Percentiles rank a stretch among this genome's conserved stretches.
Conservation (phyloP, 192 early-diverging fungal species). For the Funneliformis geosporum region DNA sequence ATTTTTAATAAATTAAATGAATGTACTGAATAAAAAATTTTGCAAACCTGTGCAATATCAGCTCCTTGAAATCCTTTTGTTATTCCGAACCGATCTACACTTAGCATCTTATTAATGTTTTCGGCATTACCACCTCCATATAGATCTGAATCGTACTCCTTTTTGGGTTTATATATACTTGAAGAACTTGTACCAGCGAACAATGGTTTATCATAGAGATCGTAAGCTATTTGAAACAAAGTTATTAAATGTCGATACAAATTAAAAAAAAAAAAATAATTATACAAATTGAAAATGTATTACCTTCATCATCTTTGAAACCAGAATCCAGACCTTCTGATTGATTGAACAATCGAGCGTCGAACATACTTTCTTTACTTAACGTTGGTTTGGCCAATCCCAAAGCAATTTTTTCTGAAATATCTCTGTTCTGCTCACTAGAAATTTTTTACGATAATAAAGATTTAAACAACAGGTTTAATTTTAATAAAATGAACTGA, state of each 20-base stretch:
- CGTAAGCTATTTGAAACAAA: constrained; percentile 60
- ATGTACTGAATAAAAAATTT: background rate
- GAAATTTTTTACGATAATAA: background rate
- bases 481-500: background rate
- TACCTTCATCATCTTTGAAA: constrained; percentile 84
- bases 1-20: background rate
- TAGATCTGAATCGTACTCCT: constrained; percentile 49
- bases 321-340: constrained; percentile 81
- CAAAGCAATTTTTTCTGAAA: constrained; percentile 98
- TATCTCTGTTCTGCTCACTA: constrained; percentile 84
- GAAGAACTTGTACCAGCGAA: constrained; percentile 67
- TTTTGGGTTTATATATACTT: constrained; percentile 82
- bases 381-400: constrained; percentile 91
- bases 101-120: constrained; percentile 67
- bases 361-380: constrained; percentile 90
- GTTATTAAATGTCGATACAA: background rate
- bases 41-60: constrained; percentile 49
- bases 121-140: constrained; percentile 68
- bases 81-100: constrained; percentile 65
- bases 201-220: constrained; percentile 94
- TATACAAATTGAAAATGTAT: background rate
- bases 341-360: constrained; percentile 94
- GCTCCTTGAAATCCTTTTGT: constrained; percentile 71
- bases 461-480: background rate
- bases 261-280: background rate